Base-by-base conservation (phyloP, 257 asterid species). In the Lithospermum erythrorhizon region DNA sequence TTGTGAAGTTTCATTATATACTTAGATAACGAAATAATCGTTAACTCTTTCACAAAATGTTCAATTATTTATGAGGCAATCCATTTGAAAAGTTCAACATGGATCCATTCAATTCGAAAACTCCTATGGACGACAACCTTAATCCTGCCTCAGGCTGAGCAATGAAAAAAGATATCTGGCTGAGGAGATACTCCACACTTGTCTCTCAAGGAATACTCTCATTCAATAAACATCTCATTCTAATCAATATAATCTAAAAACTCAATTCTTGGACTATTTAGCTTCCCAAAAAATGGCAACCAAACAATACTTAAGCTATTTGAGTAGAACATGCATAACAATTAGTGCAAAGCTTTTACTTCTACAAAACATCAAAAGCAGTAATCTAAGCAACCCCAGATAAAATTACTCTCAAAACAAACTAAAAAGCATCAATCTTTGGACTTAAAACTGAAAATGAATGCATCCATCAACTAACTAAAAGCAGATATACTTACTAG, bases 401-500 rank as follows among this genome's bases (percentile, higher is more conserved):
- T n/a, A n/a, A n/a, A n/a, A n/a, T 53, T 27, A 10, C 9, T 56
- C 69, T 35, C 23, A 19, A 52, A 25, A 63, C 21, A 6, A 2
- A 35, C 7, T 6, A 24, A 56, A 53, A 11, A 2, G 6, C 49
- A 41, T 27, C 32, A 27, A 27, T 27, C 32, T 27, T 27, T n/a
- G n/a, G n/a, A n/a, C n/a, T n/a, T n/a, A n/a, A n/a, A n/a, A n/a
- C n/a, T n/a, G n/a, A n/a, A n/a, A n/a, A n/a, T n/a, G n/a, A 27
- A 27, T 27, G 30, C 30, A 27, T 27, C 30, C 13, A 45, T 5
- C 10, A 59, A 37, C 21, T 19, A 21, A 1, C 37, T n/a, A 20
- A 35, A 57, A 29, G 10, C 6, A 21, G 18, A 18, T 45, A 59
- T 17, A 75, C 93, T 79, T 66, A 93, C 98, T 69, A 21, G 86